Evolutionary conservation across 495 filamentous ascomycete species (phyloP).

Genomic region (Cercophora samala): DNA sequence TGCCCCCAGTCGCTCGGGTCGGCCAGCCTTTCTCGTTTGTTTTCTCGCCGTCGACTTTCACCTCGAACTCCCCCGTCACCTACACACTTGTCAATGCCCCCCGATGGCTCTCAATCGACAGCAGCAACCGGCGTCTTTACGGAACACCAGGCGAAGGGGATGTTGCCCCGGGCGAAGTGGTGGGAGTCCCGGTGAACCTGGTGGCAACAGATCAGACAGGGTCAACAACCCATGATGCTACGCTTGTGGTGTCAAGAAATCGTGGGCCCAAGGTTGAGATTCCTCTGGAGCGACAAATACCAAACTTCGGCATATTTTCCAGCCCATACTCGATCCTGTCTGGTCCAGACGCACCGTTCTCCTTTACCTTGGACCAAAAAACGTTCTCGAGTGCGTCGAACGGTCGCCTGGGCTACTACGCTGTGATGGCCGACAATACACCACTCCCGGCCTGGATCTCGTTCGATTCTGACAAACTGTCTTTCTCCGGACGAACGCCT

Average conservation of each 20-base stretch:
- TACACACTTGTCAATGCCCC: conserved; percentile 63
- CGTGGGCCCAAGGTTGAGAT: conserved; percentile 35
- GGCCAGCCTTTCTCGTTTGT: conserved; percentile 61
- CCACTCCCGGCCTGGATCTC: conserved; percentile 84
- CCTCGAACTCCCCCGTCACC: conserved; percentile 49
- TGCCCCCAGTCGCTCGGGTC: conserved; percentile 70
- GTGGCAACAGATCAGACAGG: conserved; percentile 60
- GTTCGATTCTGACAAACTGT: conserved; percentile 62
- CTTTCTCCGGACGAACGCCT: conserved; percentile 74
- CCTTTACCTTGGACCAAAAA: conserved; percentile 36
- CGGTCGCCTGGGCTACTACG: conserved; percentile 60
- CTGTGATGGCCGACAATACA: conserved; percentile 69
- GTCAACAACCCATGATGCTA: conserved; percentile 55
- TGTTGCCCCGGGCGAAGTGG: conserved; percentile 47
- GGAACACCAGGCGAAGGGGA: conserved; percentile 61
- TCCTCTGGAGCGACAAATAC: conserved; percentile 38
- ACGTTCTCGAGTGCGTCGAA: conserved; percentile 38
- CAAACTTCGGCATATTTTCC: conserved; percentile 42
- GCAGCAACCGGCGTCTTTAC: conserved; percentile 56
- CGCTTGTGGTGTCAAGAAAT: conserved; percentile 58
- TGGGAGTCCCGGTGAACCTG: conserved; percentile 51
- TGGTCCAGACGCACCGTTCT: conserved; percentile 37
- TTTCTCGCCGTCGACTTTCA: conserved; percentile 67
- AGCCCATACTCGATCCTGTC: conserved; percentile 39
- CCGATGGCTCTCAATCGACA: conserved; percentile 67